These are phyloP conservation scores for Cystobasidium tubakii DNA, from an alignment of 768 basidiomycete genomes.

Conservation along the genomic window DNA sequence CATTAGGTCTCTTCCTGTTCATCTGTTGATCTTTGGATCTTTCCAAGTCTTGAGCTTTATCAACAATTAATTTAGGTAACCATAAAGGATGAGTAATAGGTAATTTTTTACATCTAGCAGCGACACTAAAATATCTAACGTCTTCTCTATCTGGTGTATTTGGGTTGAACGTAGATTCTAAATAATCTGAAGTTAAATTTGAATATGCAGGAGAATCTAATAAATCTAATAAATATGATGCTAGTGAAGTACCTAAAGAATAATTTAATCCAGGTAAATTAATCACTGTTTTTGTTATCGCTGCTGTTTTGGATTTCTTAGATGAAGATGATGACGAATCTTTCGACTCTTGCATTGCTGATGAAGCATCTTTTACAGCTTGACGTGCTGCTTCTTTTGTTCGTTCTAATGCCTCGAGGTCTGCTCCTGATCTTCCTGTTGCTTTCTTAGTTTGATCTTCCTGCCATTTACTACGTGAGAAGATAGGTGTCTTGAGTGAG, in stretches of 20 bases:
- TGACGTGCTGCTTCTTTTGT: slow-evolving; percentile 19
- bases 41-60: slow-evolving; percentile 58
- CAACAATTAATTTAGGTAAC: slow-evolving; percentile 89
- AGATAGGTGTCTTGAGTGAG: slow-evolving; percentile 53
- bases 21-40: slow-evolving; percentile 47
- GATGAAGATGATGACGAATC: slow-evolving; percentile 45
- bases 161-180: slow-evolving; percentile 73
- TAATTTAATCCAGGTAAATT: slow-evolving; percentile 53
- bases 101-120: slow-evolving; percentile 56
- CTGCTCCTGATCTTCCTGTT: slow-evolving; percentile 34
- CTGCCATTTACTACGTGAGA: slow-evolving; percentile 46
- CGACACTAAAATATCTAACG: slow-evolving; percentile 88
- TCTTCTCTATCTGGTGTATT: slow-evolving; percentile 66
- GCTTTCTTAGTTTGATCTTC: slow-evolving; percentile 34
- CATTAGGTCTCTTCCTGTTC: slow-evolving; percentile 38
- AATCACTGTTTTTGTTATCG: slow-evolving; percentile 43
- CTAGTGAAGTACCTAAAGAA: slow-evolving; percentile 72
- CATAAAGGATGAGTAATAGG: slow-evolving; percentile 87
- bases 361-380: slow-evolving; percentile 25
- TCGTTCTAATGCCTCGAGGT: slow-evolving; percentile 31
- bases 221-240: slow-evolving; percentile 74
- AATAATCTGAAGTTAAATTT: slow-evolving; percentile 77
- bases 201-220: slow-evolving; percentile 96
- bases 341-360: slow-evolving; percentile 34
- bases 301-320: slow-evolving; percentile 18